Conservation (phyloP, 2,329 filamentous ascomycete genomes). For the Plectosphaerella sp. region DNA sequence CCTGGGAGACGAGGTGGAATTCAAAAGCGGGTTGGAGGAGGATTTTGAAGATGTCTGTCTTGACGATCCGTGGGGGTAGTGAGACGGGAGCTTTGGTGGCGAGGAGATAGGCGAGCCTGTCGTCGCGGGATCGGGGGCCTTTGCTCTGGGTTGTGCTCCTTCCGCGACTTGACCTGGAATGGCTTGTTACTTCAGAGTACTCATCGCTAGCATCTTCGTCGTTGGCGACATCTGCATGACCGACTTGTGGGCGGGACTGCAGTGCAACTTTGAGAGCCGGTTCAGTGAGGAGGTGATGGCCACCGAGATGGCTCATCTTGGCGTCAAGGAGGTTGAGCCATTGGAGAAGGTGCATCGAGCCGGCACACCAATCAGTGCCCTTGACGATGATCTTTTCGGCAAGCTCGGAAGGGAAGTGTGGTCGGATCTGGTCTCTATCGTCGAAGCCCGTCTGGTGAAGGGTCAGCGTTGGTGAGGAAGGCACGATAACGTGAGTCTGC, state of each 20-base stretch:
- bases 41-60: constrained; percentile 1
- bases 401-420: not conserved
- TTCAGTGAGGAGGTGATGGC: not conserved
- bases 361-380: not conserved
- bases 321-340: constrained; percentile 2
- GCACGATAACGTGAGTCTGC: too few species aligned
- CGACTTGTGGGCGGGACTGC: not conserved
- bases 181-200: too few species aligned
- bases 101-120: not conserved
- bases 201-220: not conserved
- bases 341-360: not conserved
- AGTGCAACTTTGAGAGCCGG: not conserved
- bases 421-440: not conserved
- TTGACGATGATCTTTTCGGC: not conserved
- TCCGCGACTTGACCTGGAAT: not conserved
- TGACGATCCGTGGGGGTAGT: not conserved
- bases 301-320: not conserved
- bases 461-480: too few species aligned
- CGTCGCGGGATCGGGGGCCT: not conserved
- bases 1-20: not conserved
- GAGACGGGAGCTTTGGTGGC: not conserved
- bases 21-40: not conserved
- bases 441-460: not conserved
- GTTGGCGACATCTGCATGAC: not conserved
- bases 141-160: not conserved